Evolutionary conservation across 805 yeast genomes (phyloP).

Genomic region (Ogataea pignaliae): DNA sequence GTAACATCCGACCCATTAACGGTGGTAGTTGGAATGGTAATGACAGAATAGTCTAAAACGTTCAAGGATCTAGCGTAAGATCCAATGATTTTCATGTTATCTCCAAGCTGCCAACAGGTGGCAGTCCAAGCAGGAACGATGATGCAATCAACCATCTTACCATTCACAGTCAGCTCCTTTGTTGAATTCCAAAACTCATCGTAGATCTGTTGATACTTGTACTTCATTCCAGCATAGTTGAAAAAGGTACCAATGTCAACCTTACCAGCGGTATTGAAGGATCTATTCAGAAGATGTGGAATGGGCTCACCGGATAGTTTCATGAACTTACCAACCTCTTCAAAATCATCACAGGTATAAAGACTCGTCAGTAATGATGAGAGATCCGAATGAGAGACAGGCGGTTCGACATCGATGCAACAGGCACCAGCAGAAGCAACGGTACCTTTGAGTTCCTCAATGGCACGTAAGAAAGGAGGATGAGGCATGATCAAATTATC

Average conservation of each 20-base stretch:
- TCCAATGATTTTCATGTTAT: conserved; percentile 33
- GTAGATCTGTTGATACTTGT: conserved; percentile 32
- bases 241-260: conserved; percentile 32
- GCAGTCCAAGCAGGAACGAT: conserved; percentile 43
- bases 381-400: conserved; percentile 26
- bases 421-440: conserved; percentile 36
- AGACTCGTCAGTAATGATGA: conserved; percentile 20
- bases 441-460: conserved; percentile 26
- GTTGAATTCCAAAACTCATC: conserved; percentile 37
- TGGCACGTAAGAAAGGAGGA: conserved; percentile 49
- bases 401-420: conserved; percentile 36
- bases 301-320: conserved; percentile 29
- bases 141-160: conserved; percentile 43
- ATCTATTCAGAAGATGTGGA: conserved; percentile 14
- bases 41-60: conserved; percentile 45
- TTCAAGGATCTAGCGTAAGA: conserved; percentile 56
- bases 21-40: conserved; percentile 40
- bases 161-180: conserved; percentile 28
- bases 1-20: conserved; percentile 35
- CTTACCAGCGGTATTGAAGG: conserved; percentile 11
- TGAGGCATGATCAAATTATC: conserved; percentile 47
- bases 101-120: conserved; percentile 39
- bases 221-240: conserved; percentile 34
- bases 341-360: conserved; percentile 23
- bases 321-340: conserved; percentile 22